Evolutionary conservation across 352 stramenopile genomes (phyloP).

Genomic region (Phytopythium delawarense): DNA sequence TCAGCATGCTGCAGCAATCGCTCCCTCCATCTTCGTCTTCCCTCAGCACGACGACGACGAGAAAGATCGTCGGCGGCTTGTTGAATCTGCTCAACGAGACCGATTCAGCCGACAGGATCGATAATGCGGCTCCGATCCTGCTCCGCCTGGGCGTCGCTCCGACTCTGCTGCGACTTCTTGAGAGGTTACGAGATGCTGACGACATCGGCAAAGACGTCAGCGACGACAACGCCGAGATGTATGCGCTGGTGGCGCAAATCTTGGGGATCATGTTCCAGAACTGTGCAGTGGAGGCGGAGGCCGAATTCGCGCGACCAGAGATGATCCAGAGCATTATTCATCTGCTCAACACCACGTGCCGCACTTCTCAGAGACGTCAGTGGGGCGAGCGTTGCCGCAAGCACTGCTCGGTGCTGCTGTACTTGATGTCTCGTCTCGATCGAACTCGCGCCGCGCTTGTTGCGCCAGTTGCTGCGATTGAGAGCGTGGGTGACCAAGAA

Average conservation of each 20-base stretch:
- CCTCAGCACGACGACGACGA: conserved; percentile 31
- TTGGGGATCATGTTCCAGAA: conserved; percentile 28
- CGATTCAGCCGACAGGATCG: conserved; percentile 10
- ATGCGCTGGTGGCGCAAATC: conserved; percentile 16
- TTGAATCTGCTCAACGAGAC: conserved; percentile 49
- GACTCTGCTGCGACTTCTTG: conserved; percentile 17
- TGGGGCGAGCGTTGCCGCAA: conserved; percentile 24
- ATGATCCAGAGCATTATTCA: conserved; percentile 8
- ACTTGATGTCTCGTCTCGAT: conserved; percentile 45
- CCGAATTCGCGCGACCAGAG: conserved; percentile 14
- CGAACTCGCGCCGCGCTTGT: conserved; percentile 26
- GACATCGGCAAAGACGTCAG: neutral
- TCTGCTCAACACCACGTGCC: conserved; percentile 1
- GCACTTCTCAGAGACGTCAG: conserved; percentile 16
- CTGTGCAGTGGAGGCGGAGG: conserved; percentile 12
- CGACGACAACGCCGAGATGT: conserved; percentile 13
- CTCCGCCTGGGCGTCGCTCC: conserved; percentile 24
- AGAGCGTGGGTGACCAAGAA: too few relatives aligned
- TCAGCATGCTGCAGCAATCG: conserved; percentile 32
- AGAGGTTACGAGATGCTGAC: neutral
- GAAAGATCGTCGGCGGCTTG: conserved; percentile 31
- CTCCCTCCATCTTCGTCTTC: conserved; percentile 1
- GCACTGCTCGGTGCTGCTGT: conserved; percentile 54
- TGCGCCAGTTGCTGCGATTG: neutral
- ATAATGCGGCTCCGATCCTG: conserved; percentile 9